Evolutionary conservation across 176 grass and related monocot species (phyloP).

Genomic region (Oryza longistaminata): DNA sequence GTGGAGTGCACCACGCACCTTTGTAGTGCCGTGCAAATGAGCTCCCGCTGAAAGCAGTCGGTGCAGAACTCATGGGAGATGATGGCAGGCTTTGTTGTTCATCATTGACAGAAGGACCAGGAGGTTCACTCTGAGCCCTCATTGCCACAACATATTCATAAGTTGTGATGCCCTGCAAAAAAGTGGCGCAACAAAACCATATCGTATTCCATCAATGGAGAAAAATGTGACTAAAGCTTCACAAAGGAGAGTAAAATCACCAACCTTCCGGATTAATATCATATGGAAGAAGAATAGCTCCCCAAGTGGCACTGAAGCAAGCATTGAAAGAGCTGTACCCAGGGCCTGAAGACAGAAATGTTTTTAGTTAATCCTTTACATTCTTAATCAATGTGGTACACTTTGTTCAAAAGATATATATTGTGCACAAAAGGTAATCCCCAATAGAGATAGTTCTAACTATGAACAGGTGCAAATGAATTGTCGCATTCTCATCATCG

Average conservation of each 20-base stretch:
- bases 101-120: conserved; percentile 64
- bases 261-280: conserved; percentile 91
- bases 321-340: conserved; percentile 69
- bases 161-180: conserved; percentile 84
- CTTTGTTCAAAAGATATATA: neutral
- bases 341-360: conserved; percentile 54
- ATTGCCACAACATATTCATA: conserved; percentile 98
- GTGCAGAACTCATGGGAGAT: conserved; percentile 90
- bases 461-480: neutral
- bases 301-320: conserved; percentile 78
- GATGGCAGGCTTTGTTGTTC: conserved; percentile 68
- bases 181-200: neutral
- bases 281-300: conserved; percentile 99
- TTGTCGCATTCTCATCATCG: neutral
- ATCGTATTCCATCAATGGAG: neutral
- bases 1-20: conserved; percentile 97
- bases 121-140: conserved; percentile 91
- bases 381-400: conserved; percentile 1
- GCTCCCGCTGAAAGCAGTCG: conserved; percentile 91
- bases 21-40: conserved; percentile 87
- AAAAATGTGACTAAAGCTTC: conserved; percentile 11
- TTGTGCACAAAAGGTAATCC: neutral
- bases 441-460: neutral
- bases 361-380: conserved; percentile 18
- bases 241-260: conserved; percentile 19